Evolutionary conservation across 306 rosid species (phyloP), one percentile per base, ranked within the genome.

Genomic region (Biancaea sappan): DNA sequence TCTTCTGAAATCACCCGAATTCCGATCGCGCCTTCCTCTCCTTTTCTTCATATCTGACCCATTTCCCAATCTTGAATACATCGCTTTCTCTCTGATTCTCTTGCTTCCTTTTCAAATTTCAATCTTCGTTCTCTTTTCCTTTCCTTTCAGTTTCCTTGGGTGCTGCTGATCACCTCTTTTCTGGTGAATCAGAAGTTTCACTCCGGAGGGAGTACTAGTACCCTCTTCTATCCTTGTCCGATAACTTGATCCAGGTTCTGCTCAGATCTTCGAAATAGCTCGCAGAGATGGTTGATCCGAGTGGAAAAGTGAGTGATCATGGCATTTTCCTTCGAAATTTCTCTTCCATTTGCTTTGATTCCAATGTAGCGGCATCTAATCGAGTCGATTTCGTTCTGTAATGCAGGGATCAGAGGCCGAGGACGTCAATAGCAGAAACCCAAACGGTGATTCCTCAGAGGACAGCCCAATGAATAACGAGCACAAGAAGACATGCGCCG

Each of bases 391-490:
- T 37, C 24, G 24, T 63, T 26, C 41, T 69, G 24, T 41, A 19
- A 1, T 87, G 66, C 88, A 95, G 97, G 91, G 93, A 90, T 95
- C 96, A 56, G 98, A 86, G 35, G 80, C 80, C 0, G 96, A 93
- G 37, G 97, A 86, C 61, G 44, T 77, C 32, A 86, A 29, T 41
- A 58, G 32, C 43, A 80, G 82, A 15, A 84, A 78, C 86, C 82
- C 89, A 61, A 83, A 54, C 63, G 85, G 78, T 26, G 77, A 66
- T 47, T 82, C 93, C 1, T 83, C 96, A 0, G 87, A 83, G 1
- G 96, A 84, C 44, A 81, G 82, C 66, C 84, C 76, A 26, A 44
- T 34, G 64, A 82, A 21, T 15, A 29, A 56, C 56, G 86, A 82
- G 51, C 83, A 77, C 62, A 92, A 88, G 84, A 95, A 92, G 56